Evolutionary conservation across 148 eudicot species (phyloP), one percentile per base, ranked within the genome.

Genomic region (Camellia japonica): DNA sequence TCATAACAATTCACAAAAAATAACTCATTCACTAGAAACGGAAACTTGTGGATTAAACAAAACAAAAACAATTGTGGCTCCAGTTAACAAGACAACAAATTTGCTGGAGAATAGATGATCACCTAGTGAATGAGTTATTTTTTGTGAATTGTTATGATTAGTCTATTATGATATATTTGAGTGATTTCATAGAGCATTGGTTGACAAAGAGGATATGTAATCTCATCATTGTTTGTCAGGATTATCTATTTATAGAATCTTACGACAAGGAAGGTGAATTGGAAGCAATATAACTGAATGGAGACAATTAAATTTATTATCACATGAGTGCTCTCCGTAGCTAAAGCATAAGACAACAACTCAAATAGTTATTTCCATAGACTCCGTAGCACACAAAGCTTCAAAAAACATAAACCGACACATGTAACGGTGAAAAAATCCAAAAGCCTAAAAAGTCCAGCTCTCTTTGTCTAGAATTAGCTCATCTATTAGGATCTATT

Each of bases 171-270:
- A 30, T 30, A 30, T 30, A 6, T 68, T 68, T 18, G 1, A 46
- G 54, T 68, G 52, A 20, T 43, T 68, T 66, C 16, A 8, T 44
- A 20, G 72, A 38, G 54, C 51, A 44, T 44, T 46, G 7, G 52
- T 68, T 68, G 19, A 6, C 46, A 9, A 38, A 66, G 46, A 66
- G 46, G 16, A 66, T 23, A 10, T 63, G 51, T 30, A 69, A 44
- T 49, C 58, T 10, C 38, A 71, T 71, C 74, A 7, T 10, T 49
- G 58, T 71, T 71, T 47, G 38, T 49, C 7, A 19, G n/a, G 6
- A 23, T 54, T 73, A 18, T 51, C 75, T 12, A 71, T 71, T 52
- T 71, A 71, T 71, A 71, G 68, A 18, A 46, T 71, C 74, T 47
- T 0, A 20, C 18, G 9, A 19, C 75, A 51, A 54, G 9, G 41